Evolutionary conservation across 495 filamentous ascomycete genomes (phyloP).

Genomic region (Aspergillus bertholletiae): DNA sequence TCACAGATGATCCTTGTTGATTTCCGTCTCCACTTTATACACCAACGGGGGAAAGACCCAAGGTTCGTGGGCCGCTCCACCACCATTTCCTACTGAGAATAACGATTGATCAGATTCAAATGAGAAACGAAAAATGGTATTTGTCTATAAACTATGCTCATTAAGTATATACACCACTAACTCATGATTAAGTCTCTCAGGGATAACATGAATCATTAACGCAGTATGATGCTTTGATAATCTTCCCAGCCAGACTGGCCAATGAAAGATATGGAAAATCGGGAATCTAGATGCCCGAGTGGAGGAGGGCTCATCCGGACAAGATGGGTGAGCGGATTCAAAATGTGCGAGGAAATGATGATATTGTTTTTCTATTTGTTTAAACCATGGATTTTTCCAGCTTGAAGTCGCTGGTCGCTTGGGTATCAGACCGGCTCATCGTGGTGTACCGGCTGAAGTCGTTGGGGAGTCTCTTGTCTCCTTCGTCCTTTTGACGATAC

Average conservation of each 20-base stretch:
- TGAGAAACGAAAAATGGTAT: not conserved
- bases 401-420: conserved; percentile 28
- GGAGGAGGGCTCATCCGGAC: not conserved
- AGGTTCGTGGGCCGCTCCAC: too few species aligned
- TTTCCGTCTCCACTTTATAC: too few species aligned
- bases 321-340: not conserved
- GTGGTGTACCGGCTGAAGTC: conserved; percentile 38
- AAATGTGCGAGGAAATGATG: not conserved
- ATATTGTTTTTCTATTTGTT: not conserved
- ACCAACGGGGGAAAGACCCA: too few species aligned
- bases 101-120: too few species aligned
- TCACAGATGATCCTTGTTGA: too few species aligned
- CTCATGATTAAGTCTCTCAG: not conserved
- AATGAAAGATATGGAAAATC: too few species aligned
- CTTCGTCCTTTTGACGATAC: conserved; percentile 10
- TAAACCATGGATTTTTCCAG: conserved; percentile 33
- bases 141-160: not conserved
- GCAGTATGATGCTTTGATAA: not conserved
- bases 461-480: conserved; percentile 11
- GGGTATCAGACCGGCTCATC: conserved; percentile 38
- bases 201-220: not conserved
- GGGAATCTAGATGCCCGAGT: not conserved
- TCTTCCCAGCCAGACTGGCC: too few species aligned
- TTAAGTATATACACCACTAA: not conserved
- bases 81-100: too few species aligned